phyloP scores from a whole-genome alignment of 306 rosid genomes.

The Lablab purpureus region DNA sequence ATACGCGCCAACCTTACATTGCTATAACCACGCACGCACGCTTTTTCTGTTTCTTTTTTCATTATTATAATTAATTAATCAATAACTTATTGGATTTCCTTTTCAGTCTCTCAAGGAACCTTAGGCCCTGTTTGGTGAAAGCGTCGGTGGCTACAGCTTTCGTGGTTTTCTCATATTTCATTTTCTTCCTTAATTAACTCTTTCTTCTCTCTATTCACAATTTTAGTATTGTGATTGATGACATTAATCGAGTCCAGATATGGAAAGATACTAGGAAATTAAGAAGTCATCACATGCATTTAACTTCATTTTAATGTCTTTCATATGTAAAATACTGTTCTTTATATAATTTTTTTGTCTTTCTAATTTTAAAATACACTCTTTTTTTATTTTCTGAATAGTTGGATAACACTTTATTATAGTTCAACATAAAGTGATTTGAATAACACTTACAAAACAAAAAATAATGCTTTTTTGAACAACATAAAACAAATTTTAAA shows the following conservation, averaged over 20 bases:
- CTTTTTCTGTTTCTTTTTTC: background rate
- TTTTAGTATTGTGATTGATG: background rate
- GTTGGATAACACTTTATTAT: too few relatives aligned
- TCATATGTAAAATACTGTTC: too few relatives aligned
- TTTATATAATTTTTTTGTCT: too few relatives aligned
- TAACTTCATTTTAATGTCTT: background rate
- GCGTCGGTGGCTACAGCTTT: slow-evolving; percentile 44
- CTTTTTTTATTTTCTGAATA: too few relatives aligned
- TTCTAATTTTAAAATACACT: too few relatives aligned
- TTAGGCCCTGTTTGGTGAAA: slow-evolving; percentile 44
- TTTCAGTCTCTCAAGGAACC: slow-evolving; percentile 32
- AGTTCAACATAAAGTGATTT: too few relatives aligned
- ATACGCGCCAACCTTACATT: slow-evolving; percentile 45
- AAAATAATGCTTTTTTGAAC: too few relatives aligned
- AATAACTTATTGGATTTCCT: slow-evolving; percentile 10
- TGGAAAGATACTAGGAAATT: background rate
- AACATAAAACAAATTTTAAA: too few relatives aligned
- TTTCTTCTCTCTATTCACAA: background rate
- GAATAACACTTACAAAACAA: too few relatives aligned
- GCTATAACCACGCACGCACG: background rate
- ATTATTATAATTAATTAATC: background rate
- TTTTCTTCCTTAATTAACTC: background rate
- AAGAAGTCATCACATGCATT: background rate
- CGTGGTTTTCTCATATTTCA: slow-evolving; percentile 40
- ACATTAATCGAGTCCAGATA: background rate